A percentile compares a stretch with the other conserved stretches of the same genome.
phyloP scores from a whole-genome alignment of 805 yeast genomes.

The Metschnikowia dekortorum region DNA sequence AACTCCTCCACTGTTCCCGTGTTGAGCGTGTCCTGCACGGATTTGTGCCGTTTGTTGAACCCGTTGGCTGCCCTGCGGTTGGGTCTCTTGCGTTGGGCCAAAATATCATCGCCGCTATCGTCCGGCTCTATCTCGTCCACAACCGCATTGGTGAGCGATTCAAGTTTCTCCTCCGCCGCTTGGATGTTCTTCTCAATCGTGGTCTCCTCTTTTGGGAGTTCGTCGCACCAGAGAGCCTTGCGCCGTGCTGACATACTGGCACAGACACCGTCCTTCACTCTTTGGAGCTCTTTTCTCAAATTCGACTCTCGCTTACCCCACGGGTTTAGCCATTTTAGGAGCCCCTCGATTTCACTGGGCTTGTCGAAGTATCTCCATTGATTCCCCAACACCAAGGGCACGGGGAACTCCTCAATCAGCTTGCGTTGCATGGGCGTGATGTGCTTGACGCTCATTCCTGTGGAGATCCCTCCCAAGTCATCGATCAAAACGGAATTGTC shows the following conservation, averaged over 20 bases:
- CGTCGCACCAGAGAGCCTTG: slow-evolving; percentile 46
- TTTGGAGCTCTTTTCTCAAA: slow-evolving; percentile 56
- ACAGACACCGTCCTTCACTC: slow-evolving; percentile 48
- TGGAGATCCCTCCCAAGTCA: slow-evolving; percentile 13
- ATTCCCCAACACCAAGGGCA: slow-evolving; percentile 44
- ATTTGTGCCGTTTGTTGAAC: slow-evolving; percentile 34
- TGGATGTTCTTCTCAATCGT: slow-evolving; percentile 12
- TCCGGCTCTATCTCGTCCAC: slow-evolving; percentile 19
- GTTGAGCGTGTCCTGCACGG: slow-evolving; percentile 28
- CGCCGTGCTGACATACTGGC: slow-evolving; percentile 57
- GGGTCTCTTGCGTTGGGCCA: slow-evolving; percentile 22
- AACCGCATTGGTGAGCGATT: slow-evolving; percentile 1
- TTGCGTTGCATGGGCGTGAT: slow-evolving; percentile 50
- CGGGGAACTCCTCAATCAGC: slow-evolving; percentile 61
- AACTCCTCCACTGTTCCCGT: slow-evolving; percentile 27
- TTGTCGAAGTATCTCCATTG: slow-evolving; percentile 74
- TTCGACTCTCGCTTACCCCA: slow-evolving; percentile 72
- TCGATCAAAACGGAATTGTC: slow-evolving; percentile 9
- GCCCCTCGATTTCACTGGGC: slow-evolving; percentile 49
- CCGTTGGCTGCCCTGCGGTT: slow-evolving; percentile 28
- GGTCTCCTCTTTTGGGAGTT: slow-evolving; percentile 28
- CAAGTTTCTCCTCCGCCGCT: slow-evolving; percentile 8
- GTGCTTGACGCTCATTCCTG: slow-evolving; percentile 12
- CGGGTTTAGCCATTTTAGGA: slow-evolving; percentile 65
- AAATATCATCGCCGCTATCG: slow-evolving; percentile 28